These are phyloP conservation scores for Rhodocollybia butyracea DNA, from an alignment of 768 basidiomycete genomes.

Conservation along the genomic window DNA sequence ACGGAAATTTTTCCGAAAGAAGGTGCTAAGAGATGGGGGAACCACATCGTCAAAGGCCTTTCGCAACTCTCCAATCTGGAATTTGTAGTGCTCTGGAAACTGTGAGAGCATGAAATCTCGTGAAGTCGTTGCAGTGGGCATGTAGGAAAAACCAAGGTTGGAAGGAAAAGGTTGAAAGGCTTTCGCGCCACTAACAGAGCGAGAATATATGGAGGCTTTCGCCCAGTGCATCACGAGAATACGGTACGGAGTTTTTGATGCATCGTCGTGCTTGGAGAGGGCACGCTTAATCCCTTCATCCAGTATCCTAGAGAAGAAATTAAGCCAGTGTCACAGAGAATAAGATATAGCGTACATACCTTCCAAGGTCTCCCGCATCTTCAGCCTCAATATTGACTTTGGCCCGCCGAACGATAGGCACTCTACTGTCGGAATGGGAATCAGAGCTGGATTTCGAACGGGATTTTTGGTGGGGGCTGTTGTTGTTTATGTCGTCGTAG, in stretches of 20 bases:
- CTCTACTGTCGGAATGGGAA: no score
- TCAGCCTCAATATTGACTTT: no score
- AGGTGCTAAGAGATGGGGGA: not conserved
- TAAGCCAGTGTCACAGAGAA: not conserved
- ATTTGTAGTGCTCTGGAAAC: not conserved
- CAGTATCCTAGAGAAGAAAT: not conserved
- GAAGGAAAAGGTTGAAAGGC: not conserved
- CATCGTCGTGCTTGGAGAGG: not conserved
- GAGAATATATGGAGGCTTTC: not conserved
- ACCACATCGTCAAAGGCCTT: not conserved
- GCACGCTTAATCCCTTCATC: not conserved
- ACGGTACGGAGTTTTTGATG: not conserved
- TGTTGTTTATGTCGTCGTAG: no score
- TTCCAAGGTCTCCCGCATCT: not conserved
- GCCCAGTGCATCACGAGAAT: not conserved
- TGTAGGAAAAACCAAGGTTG: not conserved
- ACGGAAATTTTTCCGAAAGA: not conserved
- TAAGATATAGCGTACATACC: not conserved
- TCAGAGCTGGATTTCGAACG: no score
- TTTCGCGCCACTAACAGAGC: not conserved
- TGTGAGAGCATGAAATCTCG: not conserved
- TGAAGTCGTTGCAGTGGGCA: not conserved
- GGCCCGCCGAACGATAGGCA: no score
- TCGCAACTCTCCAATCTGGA: not conserved
- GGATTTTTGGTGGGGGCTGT: no score